These are phyloP conservation scores for Yarrowia yakushimensis DNA, from an alignment of 805 yeast genomes.

Conservation along the genomic window DNA sequence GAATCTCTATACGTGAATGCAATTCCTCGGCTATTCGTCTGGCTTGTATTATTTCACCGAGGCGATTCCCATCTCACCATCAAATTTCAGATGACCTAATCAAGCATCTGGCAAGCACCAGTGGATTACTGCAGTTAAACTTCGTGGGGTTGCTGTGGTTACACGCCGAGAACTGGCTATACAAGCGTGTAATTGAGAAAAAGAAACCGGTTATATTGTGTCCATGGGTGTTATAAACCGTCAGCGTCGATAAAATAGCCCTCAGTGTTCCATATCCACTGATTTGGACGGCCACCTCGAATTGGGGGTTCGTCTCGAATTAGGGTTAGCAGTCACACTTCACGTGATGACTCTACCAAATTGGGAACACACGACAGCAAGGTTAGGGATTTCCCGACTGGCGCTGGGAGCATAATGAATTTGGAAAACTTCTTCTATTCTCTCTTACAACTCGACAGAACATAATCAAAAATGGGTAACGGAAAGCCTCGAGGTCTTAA, in stretches of 20 bases:
- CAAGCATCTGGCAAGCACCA: conserved; percentile 1
- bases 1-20: no score
- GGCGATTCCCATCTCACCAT: no score
- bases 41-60: no score
- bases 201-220: no score
- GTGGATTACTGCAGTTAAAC: not conserved
- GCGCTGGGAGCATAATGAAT: conserved; percentile 25
- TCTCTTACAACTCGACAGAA: conserved; percentile 26
- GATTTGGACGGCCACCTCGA: no score
- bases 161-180: not conserved
- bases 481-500: conserved; percentile 99
- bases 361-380: conserved; percentile 5
- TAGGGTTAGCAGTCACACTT: conserved; percentile 20
- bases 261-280: no score
- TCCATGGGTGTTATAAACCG: no score
- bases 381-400: conserved; percentile 25
- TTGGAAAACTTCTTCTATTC: conserved; percentile 24
- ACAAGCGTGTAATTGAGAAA: no score
- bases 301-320: no score
- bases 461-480: conserved; percentile 78
- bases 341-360: conserved; percentile 22
- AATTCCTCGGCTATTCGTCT: no score
- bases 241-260: no score
- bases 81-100: not conserved
- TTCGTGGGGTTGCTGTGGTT: not conserved